Evolutionary conservation across 306 rosid species (phyloP).

Genomic region (Cercis canadensis): DNA sequence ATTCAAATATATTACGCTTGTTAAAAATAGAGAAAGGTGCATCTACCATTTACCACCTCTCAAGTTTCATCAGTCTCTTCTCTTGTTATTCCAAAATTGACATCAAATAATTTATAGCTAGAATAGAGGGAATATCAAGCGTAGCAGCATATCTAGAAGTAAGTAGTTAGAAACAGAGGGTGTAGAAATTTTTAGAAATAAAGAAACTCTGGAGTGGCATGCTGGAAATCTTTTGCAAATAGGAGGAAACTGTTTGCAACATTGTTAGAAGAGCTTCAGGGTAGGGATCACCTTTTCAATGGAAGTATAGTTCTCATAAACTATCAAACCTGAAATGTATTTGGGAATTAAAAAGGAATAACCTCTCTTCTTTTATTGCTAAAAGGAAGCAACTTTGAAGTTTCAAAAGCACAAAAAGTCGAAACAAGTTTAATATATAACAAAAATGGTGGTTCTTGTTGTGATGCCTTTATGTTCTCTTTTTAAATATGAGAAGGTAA

Average conservation of each 20-base stretch:
- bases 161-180: not conserved
- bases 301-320: constrained; percentile 10
- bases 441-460: not conserved
- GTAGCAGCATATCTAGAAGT: constrained; percentile 7
- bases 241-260: constrained; percentile 5
- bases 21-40: not conserved
- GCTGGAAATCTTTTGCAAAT: constrained; percentile 2
- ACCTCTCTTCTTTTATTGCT: constrained; percentile 3
- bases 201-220: constrained; percentile 5
- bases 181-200: not conserved
- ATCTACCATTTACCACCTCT: not conserved
- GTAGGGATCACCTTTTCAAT: not conserved
- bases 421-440: not conserved
- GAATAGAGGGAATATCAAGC: constrained; percentile 1
- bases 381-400: constrained; percentile 1
- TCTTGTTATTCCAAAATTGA: constrained; percentile 17
- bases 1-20: no score
- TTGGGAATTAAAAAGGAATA: not conserved
- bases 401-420: not conserved
- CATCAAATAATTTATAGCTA: not conserved
- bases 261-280: not conserved
- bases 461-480: not conserved
- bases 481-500: not conserved
- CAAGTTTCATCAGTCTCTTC: not conserved
- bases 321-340: constrained; percentile 29